Conservation (phyloP, 2,329 filamentous ascomycete genomes). For the Talaromyces amestolkiae region DNA sequence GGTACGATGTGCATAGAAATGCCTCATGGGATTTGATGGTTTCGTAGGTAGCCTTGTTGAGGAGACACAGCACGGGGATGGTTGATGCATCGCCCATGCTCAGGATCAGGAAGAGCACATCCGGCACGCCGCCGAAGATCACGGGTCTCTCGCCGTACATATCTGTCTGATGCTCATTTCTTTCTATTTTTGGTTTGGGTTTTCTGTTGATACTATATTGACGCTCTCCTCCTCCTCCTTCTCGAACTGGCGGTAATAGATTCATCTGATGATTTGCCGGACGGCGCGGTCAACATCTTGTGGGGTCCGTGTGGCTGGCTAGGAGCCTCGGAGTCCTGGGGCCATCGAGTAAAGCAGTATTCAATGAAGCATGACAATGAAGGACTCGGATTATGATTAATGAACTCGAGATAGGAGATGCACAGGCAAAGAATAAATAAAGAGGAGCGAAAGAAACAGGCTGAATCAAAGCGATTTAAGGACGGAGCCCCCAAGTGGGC, state of each 20-base stretch:
- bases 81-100: slow-evolving; percentile 26
- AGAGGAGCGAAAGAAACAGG: background rate
- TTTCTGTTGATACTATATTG: background rate
- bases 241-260: background rate
- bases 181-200: background rate
- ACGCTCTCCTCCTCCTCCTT: background rate
- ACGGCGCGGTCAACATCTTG: slow-evolving; percentile 11
- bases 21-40: slow-evolving; percentile 28
- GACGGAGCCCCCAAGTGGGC: background rate
- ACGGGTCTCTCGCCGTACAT: slow-evolving; percentile 17
- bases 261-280: slow-evolving; percentile 10
- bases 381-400: background rate
- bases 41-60: slow-evolving; percentile 30
- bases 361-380: background rate
- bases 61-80: slow-evolving; percentile 25
- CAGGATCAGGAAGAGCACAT: slow-evolving; percentile 33
- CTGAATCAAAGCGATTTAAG: slow-evolving; percentile 1
- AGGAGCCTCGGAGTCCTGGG: background rate
- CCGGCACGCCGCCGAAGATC: slow-evolving; percentile 28
- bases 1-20: slow-evolving; percentile 30
- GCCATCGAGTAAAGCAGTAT: background rate
- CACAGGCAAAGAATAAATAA: background rate
- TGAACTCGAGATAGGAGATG: background rate
- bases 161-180: slow-evolving; percentile 16
- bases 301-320: slow-evolving; percentile 10